phyloP scores from a whole-genome alignment of 495 filamentous ascomycete species.

The Penicillium samsonianum region DNA sequence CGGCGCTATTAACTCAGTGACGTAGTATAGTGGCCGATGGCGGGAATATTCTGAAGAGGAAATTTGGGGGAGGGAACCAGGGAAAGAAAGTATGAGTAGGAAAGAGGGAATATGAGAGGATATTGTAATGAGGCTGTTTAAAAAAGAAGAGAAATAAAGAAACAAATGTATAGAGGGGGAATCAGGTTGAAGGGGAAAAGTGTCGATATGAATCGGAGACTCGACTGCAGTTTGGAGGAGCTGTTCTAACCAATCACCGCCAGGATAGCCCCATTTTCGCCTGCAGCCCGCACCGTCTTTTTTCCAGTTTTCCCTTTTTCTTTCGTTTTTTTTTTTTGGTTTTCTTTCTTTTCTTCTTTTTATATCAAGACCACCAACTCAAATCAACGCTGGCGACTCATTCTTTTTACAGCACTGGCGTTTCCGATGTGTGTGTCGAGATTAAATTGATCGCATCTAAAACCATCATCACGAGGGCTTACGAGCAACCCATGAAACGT shows the following conservation, averaged over 20 bases:
- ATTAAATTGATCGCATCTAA: conserved; percentile 78
- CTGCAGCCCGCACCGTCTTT: conserved; percentile 38
- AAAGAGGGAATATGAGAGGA: not conserved
- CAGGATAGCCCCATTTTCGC: conserved; percentile 17
- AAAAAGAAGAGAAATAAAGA: conserved; percentile 6
- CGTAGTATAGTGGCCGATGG: conserved; percentile 10
- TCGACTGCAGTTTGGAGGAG: conserved; percentile 22
- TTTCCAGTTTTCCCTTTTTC: conserved; percentile 26
- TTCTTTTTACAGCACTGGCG: conserved; percentile 69
- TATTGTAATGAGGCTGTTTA: not conserved
- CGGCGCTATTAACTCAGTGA: conserved; percentile 12
- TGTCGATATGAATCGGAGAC: conserved; percentile 29
- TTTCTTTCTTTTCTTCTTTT: conserved; percentile 46
- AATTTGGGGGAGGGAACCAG: conserved; percentile 1
- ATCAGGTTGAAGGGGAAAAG: conserved; percentile 15
- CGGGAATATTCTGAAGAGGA: conserved; percentile 7
- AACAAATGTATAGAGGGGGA: conserved; percentile 9
- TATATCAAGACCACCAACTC: conserved; percentile 83
- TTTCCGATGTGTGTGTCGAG: conserved; percentile 90
- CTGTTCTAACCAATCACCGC: conserved; percentile 33
- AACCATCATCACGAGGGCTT: conserved; percentile 99
- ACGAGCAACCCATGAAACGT: conserved; percentile 87
- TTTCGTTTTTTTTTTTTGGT: conserved; percentile 24
- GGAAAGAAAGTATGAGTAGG: conserved; percentile 11
- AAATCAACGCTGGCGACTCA: conserved; percentile 78